Percentiles rank a stretch among this genome's conserved stretches.
phyloP scores from a whole-genome alignment of 1,284 basidiomycete genomes.

The Golubevia sp. region DNA sequence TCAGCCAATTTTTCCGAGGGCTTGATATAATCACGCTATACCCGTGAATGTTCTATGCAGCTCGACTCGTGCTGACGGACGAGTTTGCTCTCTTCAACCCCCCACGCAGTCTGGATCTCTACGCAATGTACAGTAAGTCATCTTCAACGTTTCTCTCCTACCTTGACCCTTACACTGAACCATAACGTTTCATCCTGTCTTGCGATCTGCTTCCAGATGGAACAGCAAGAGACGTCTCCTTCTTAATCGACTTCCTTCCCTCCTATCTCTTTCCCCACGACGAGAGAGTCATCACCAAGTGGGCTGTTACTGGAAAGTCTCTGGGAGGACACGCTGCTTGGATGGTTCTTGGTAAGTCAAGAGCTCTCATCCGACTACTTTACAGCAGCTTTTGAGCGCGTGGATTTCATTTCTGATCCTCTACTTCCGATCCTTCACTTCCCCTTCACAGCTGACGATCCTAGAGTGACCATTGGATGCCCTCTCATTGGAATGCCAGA shows the following conservation, averaged over 20 bases:
- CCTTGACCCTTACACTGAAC: neutral
- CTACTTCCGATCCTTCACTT: neutral
- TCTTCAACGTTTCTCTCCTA: neutral
- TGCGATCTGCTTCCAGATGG: conserved; percentile 62
- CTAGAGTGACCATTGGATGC: conserved; percentile 73
- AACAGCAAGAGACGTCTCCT: conserved; percentile 75
- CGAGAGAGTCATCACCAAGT: conserved; percentile 71
- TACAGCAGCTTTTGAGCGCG: neutral
- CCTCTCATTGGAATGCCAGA: conserved; percentile 79
- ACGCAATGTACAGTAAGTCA: conserved; percentile 48
- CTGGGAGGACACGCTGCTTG: conserved; percentile 79
- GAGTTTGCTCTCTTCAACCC: too few relatives aligned
- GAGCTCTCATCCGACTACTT: neutral
- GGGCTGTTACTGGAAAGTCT: conserved; percentile 73
- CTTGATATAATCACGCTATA: too few relatives aligned
- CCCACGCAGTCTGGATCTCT: conserved; percentile 51
- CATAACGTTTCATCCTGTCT: neutral
- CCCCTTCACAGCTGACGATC: conserved; percentile 63
- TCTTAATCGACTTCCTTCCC: conserved; percentile 79
- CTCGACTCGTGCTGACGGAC: too few relatives aligned
- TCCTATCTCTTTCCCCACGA: conserved; percentile 75
- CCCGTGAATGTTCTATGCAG: too few relatives aligned
- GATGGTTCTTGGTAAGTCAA: conserved; percentile 70
- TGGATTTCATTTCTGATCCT: conserved; percentile 12
- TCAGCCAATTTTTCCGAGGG: too few relatives aligned